Evolutionary conservation across 192 early-diverging fungal genomes (phyloP).

Genomic region (Coemansia sp.): DNA sequence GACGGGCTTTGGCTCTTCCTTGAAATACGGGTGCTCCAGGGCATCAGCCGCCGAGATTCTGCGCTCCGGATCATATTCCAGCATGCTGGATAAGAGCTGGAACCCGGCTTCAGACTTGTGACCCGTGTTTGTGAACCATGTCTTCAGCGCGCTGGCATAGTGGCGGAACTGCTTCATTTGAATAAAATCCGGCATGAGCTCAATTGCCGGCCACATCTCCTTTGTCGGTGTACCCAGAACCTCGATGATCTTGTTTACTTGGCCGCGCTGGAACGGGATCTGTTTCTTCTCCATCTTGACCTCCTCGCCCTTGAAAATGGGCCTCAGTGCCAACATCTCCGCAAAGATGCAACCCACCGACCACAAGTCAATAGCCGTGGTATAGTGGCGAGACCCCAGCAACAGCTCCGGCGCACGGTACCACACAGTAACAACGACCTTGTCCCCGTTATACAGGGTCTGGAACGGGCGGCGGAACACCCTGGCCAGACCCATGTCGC

Average conservation of each 20-base stretch:
- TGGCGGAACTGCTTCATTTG: slow-evolving; percentile 62
- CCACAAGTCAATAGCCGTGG: slow-evolving; percentile 72
- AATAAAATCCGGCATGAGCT: slow-evolving; percentile 67
- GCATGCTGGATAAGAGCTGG: slow-evolving; percentile 67
- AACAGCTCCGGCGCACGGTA: slow-evolving; percentile 93
- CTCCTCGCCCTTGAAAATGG: slow-evolving; percentile 90
- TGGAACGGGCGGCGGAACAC: slow-evolving; percentile 70
- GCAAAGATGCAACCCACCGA: slow-evolving; percentile 95
- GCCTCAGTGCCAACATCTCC: slow-evolving; percentile 77
- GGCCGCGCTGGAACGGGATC: slow-evolving; percentile 81
- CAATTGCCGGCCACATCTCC: slow-evolving; percentile 74
- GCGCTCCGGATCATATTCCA: slow-evolving; percentile 78
- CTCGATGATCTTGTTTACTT: slow-evolving; percentile 80
- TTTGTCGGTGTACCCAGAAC: slow-evolving; percentile 85
- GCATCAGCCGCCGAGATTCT: slow-evolving; percentile 78
- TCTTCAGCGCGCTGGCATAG: slow-evolving; percentile 53
- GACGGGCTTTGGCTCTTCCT: slow-evolving; percentile 58
- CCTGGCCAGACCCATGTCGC: slow-evolving; percentile 90
- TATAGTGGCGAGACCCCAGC: slow-evolving; percentile 85
- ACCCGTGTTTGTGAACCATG: slow-evolving; percentile 36
- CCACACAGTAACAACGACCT: slow-evolving; percentile 94
- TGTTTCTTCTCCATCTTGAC: slow-evolving; percentile 83
- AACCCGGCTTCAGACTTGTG: slow-evolving; percentile 61
- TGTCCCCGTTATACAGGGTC: slow-evolving; percentile 80
- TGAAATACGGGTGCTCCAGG: slow-evolving; percentile 78